Conservation (phyloP, 2,329 filamentous ascomycete genomes). For the Diaporthe capsici region DNA sequence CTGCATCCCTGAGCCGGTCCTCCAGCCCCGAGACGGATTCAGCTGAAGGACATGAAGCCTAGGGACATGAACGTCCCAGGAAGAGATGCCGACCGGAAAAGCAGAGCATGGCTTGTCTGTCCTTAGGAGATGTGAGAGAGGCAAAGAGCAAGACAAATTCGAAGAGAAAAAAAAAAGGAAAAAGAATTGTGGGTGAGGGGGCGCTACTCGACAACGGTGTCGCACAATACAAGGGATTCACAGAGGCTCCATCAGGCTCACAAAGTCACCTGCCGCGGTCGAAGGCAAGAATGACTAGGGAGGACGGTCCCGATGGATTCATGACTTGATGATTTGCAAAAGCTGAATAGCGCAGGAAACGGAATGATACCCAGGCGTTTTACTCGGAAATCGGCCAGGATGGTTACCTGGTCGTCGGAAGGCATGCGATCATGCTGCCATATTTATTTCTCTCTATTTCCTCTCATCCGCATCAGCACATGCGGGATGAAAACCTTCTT, state of each 20-base stretch:
- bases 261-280: neutral
- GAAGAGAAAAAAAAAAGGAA: neutral
- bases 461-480: neutral
- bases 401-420: neutral
- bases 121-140: neutral
- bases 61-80: neutral
- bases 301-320: neutral
- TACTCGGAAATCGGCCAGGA: neutral
- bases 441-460: neutral
- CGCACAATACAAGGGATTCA: neutral
- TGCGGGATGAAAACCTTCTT: neutral
- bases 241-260: neutral
- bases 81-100: neutral
- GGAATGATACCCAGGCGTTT: conserved; percentile 7
- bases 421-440: neutral
- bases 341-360: neutral
- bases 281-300: neutral
- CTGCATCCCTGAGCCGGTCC: conserved; percentile 32
- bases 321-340: conserved; percentile 11
- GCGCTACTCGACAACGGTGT: neutral
- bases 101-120: neutral
- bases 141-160: neutral
- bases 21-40: neutral
- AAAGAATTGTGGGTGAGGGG: neutral
- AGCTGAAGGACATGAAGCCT: neutral